Evolutionary conservation across 257 asterid species (phyloP).

Genomic region (Solanum pimpinellifolium): DNA sequence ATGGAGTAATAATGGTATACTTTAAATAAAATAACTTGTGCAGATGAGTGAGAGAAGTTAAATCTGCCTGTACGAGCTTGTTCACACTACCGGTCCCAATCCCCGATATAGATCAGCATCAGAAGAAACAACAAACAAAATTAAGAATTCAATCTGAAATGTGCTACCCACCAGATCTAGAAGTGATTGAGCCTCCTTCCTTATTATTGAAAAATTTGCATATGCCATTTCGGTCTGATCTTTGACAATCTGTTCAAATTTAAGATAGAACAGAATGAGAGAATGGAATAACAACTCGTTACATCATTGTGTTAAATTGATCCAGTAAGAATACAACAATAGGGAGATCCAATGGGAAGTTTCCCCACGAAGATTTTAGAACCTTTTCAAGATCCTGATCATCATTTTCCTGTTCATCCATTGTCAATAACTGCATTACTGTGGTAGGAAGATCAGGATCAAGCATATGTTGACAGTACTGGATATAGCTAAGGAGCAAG

Average conservation of each 20-base stretch:
- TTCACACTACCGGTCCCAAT: background rate
- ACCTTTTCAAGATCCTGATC: conserved; percentile 84
- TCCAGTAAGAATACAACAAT: background rate
- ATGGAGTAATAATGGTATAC: background rate
- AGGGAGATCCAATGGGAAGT: background rate
- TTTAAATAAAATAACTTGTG: background rate
- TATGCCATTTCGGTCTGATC: conserved; percentile 82
- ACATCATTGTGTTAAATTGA: background rate
- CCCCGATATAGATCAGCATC: background rate
- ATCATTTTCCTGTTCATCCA: conserved; percentile 66
- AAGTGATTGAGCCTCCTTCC: conserved; percentile 74
- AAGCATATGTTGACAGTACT: conserved; percentile 85
- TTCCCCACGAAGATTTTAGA: conserved; percentile 4
- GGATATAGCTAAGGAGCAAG: conserved; percentile 85
- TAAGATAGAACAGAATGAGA: background rate
- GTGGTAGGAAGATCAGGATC: conserved; percentile 76
- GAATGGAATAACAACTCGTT: background rate
- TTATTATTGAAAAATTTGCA: conserved; percentile 62
- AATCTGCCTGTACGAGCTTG: background rate
- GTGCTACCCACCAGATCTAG: conserved; percentile 61
- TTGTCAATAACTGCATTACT: conserved; percentile 61
- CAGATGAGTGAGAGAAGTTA: background rate
- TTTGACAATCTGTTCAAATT: conserved; percentile 52
- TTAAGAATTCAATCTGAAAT: background rate
- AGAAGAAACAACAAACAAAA: background rate